Evolutionary conservation across 2,329 filamentous ascomycete genomes (phyloP).

Genomic region (Colletotrichum musae): DNA sequence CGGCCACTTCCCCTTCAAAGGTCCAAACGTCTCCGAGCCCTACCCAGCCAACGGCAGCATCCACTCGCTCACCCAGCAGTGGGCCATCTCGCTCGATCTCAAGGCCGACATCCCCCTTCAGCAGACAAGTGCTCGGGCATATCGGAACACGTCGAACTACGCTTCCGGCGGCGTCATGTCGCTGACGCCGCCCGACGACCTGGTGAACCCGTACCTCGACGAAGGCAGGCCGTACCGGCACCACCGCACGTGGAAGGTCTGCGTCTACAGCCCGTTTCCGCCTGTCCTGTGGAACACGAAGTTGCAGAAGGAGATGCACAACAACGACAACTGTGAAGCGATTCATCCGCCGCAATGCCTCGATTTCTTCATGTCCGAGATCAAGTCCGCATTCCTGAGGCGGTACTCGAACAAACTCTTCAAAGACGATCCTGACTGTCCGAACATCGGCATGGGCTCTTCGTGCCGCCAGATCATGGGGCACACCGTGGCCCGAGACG

Average conservation of each 20-base stretch:
- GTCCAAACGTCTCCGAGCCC: conserved; percentile 3
- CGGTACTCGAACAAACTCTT: not conserved
- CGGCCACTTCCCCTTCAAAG: conserved; percentile 6
- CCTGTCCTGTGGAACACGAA: not conserved
- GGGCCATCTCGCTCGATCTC: conserved; percentile 5
- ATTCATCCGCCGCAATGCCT: not conserved
- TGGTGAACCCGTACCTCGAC: not conserved
- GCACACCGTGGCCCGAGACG: not conserved
- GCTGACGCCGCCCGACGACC: not conserved
- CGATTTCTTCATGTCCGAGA: not conserved
- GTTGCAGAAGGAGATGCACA: not conserved
- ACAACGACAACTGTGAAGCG: not conserved
- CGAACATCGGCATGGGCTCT: not conserved
- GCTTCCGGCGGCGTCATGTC: conserved; percentile 3
- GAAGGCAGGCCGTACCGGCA: not conserved
- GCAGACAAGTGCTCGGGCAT: not conserved
- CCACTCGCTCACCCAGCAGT: not conserved
- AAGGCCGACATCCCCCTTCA: not conserved
- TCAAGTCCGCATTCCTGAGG: not conserved
- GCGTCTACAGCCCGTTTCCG: not conserved
- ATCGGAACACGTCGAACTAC: not conserved
- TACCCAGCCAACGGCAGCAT: not conserved
- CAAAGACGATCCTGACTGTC: not conserved
- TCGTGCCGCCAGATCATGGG: not conserved
- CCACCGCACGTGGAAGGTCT: conserved; percentile 15